Evolutionary conservation across 1,284 basidiomycete species (phyloP).

Genomic region (Fomitiporia mediterranea): DNA sequence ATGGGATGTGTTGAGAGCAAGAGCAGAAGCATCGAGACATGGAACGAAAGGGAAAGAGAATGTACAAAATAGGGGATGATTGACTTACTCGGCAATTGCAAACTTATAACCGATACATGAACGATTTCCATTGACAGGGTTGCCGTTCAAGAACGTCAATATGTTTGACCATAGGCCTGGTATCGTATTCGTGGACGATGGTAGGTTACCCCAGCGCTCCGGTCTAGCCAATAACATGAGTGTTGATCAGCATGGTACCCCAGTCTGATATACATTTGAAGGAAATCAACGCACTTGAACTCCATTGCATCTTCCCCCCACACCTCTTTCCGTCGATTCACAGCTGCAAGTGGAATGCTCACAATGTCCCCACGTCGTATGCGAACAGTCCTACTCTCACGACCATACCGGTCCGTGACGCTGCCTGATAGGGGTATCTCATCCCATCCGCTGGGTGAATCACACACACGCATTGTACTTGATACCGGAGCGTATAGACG

Average conservation of each 20-base stretch:
- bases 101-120: slow-evolving; percentile 73
- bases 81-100: slow-evolving; percentile 60
- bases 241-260: neutral
- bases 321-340: slow-evolving; percentile 54
- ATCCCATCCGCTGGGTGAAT: slow-evolving; percentile 42
- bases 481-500: slow-evolving; percentile 63
- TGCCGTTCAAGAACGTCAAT: slow-evolving; percentile 60
- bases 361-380: slow-evolving; percentile 56
- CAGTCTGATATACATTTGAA: slow-evolving; percentile 20
- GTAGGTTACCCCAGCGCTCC: slow-evolving; percentile 51
- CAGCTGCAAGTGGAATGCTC: slow-evolving; percentile 55
- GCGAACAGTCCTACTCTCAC: slow-evolving; percentile 31
- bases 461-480: slow-evolving; percentile 55
- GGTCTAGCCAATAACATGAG: slow-evolving; percentile 39
- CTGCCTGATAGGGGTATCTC: slow-evolving; percentile 49
- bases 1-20: neutral
- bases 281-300: slow-evolving; percentile 44
- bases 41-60: neutral
- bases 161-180: slow-evolving; percentile 61
- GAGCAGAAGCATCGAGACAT: too few relatives aligned
- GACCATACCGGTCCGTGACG: slow-evolving; percentile 32
- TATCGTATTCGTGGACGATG: slow-evolving; percentile 38
- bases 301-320: slow-evolving; percentile 67
- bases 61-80: slow-evolving; percentile 9
- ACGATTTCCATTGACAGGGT: slow-evolving; percentile 48